Evolutionary conservation across 2,329 filamentous ascomycete species (phyloP).

Genomic region (Triangularia setosa): DNA sequence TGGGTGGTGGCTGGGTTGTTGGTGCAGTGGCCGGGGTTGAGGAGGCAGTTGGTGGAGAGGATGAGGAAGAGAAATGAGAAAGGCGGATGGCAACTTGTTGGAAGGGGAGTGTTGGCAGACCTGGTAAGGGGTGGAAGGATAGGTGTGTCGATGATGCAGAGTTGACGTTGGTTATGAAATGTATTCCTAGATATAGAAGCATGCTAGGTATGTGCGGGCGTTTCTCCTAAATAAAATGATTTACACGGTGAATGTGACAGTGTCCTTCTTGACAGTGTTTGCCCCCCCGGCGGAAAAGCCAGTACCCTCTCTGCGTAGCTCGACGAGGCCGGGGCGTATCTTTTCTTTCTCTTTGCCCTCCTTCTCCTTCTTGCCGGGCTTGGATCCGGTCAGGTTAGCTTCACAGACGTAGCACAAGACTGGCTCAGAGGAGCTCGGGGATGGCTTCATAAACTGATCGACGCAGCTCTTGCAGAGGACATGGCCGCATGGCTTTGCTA

Average conservation of each 20-base stretch:
- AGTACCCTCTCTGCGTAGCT: conserved; percentile 81
- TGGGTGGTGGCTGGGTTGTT: conserved; percentile 55
- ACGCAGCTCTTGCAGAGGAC: conserved; percentile 85
- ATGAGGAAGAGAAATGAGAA: conserved; percentile 4
- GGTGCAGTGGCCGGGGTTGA: conserved; percentile 38
- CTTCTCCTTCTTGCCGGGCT: conserved; percentile 42
- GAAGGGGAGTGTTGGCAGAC: neutral
- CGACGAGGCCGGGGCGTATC: conserved; percentile 68
- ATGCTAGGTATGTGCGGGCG: neutral
- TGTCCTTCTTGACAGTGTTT: conserved; percentile 73
- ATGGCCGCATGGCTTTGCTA: conserved; percentile 86
- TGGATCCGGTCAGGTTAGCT: conserved; percentile 59
- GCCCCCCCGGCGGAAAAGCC: conserved; percentile 87
- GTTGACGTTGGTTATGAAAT: neutral
- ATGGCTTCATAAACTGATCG: conserved; percentile 71
- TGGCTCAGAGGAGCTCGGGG: conserved; percentile 30
- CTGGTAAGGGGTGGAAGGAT: neutral
- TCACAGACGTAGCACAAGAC: conserved; percentile 85
- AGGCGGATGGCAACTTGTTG: conserved; percentile 2
- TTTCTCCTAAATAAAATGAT: neutral
- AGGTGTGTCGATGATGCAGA: neutral
- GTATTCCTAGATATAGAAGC: neutral
- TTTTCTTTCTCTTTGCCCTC: conserved; percentile 46
- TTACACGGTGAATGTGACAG: conserved; percentile 60
- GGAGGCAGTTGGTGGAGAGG: conserved; percentile 10